These are phyloP conservation scores for Lomentospora prolificans DNA, from an alignment of 2,329 filamentous ascomycete species.

Conservation along the genomic window DNA sequence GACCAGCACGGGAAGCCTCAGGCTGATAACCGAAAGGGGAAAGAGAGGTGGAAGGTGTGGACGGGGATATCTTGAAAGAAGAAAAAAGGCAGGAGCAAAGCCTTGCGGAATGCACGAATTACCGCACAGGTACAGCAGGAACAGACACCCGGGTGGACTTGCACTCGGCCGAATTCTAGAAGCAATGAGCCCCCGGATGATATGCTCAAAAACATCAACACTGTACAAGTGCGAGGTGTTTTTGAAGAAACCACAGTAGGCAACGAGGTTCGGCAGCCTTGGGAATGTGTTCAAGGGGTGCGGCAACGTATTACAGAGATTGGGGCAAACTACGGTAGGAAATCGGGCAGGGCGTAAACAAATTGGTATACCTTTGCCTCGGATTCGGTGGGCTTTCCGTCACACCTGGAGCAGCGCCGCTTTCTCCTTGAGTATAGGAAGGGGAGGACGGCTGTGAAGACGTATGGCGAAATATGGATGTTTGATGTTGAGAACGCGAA, in stretches of 20 bases:
- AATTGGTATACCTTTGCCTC: background rate
- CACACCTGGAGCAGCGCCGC: background rate
- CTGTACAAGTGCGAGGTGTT: background rate
- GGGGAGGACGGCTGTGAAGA: slow-evolving; percentile 3
- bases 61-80: background rate
- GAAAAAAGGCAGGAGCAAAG: background rate
- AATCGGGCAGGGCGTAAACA: background rate
- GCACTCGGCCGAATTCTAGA: background rate
- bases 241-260: background rate
- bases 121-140: background rate
- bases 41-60: background rate
- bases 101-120: background rate
- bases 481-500: slow-evolving; percentile 6
- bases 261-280: background rate
- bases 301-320: background rate
- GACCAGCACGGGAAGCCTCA: background rate
- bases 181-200: background rate
- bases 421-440: background rate
- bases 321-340: background rate
- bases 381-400: background rate
- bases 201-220: background rate
- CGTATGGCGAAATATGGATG: slow-evolving; percentile 1
- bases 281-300: background rate
- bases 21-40: too few relatives aligned
- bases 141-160: background rate